Evolutionary conservation across 768 basidiomycete genomes (phyloP).

Genomic region (Coprinopsis cinerea): DNA sequence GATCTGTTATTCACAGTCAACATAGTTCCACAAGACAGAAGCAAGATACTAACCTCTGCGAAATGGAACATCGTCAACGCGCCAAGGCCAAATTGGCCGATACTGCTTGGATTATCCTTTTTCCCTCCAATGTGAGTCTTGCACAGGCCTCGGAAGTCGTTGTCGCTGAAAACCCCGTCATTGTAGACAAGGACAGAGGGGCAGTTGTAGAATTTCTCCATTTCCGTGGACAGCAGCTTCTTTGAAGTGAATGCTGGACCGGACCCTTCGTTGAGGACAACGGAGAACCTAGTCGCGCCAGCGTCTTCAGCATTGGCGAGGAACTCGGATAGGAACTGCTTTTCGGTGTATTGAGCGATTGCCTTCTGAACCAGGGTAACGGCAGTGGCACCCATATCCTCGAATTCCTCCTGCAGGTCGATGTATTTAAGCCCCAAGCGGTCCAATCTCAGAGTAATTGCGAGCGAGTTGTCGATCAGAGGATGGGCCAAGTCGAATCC

Average conservation of each 20-base stretch:
- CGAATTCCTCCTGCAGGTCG: conserved; percentile 22
- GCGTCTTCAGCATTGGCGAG: conserved; percentile 52
- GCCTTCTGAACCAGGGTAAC: conserved; percentile 37
- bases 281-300: conserved; percentile 32
- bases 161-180: conserved; percentile 30
- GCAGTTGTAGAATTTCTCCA: conserved; percentile 28
- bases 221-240: conserved; percentile 26
- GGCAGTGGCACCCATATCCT: conserved; percentile 39
- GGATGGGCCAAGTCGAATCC: conserved; percentile 25
- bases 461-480: conserved; percentile 25
- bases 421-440: conserved; percentile 29
- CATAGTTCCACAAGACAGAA: no score
- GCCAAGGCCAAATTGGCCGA: conserved; percentile 49
- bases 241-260: not conserved
- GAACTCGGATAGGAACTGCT: conserved; percentile 43
- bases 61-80: conserved; percentile 49
- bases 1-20: no score
- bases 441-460: conserved; percentile 23
- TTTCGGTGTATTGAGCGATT: conserved; percentile 34
- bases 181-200: conserved; percentile 43
- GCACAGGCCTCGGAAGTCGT: conserved; percentile 43
- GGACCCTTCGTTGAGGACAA: conserved; percentile 39
- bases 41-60: no score
- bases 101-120: conserved; percentile 26
- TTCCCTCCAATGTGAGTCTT: conserved; percentile 43